phyloP scores from a whole-genome alignment of 768 basidiomycete species.

The Udeniomyces megalosporus region DNA sequence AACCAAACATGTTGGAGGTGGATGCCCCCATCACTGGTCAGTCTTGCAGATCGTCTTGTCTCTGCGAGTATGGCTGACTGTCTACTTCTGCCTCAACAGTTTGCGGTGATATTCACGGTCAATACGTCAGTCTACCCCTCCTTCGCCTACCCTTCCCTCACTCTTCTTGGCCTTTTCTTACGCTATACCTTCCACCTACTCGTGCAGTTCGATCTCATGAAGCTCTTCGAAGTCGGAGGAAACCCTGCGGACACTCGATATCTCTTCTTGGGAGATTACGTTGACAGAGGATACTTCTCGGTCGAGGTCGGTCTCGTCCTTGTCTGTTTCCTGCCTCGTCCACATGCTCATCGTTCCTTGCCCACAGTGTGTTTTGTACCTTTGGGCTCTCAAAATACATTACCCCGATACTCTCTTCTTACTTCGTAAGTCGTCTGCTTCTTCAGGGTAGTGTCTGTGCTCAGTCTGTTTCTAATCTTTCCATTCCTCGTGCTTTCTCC shows the following conservation, averaged over 20 bases:
- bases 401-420: conserved; percentile 94
- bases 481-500: too few relatives aligned
- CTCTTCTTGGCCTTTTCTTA: neutral
- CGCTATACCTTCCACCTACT: neutral
- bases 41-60: neutral
- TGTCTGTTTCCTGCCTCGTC: neutral
- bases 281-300: conserved; percentile 84
- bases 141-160: neutral
- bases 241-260: conserved; percentile 16
- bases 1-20: conserved; percentile 14
- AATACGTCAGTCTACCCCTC: conserved; percentile 7
- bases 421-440: too few relatives aligned
- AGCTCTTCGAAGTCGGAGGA: conserved; percentile 16
- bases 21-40: conserved; percentile 14
- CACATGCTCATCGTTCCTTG: neutral
- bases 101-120: conserved; percentile 16
- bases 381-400: conserved; percentile 99
- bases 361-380: conserved; percentile 81
- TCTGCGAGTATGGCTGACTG: neutral
- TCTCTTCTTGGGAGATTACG: conserved; percentile 67
- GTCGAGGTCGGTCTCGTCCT: conserved; percentile 48
- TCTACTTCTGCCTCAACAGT: neutral
- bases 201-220: conserved; percentile 15
- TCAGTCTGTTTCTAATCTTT: too few relatives aligned
- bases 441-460: too few relatives aligned